A percentile compares a stretch with the other conserved stretches of the same genome.
Conservation (phyloP, 306 rosid species). For the peach (Prunus persica) region Prunus_persica_NCBIv2 NC_034010.1:19239501-19240000, state of each 20-base stretch:
- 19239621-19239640: background rate
- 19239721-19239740: background rate
- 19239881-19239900: background rate
- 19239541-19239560: slow-evolving; percentile 1
- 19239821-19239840: background rate
- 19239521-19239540: slow-evolving; percentile 4
- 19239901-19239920: background rate
- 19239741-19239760: background rate
- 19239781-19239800: background rate
- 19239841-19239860: background rate
- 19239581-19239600: background rate
- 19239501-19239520: slow-evolving; percentile 18
- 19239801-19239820: background rate
- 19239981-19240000: slow-evolving; percentile 30
- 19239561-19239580: background rate
- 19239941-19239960: slow-evolving; percentile 7
- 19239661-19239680: no score
- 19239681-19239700: no score
- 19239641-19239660: no score
- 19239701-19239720: background rate
- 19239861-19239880: slow-evolving; percentile 3
- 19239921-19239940: background rate
- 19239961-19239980: slow-evolving; percentile 29
- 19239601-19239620: background rate
- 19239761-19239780: background rate